Evolutionary conservation across 495 filamentous ascomycete genomes (phyloP), one percentile per base, ranked within the genome.

Genomic region (Aspergillus asperescens): DNA sequence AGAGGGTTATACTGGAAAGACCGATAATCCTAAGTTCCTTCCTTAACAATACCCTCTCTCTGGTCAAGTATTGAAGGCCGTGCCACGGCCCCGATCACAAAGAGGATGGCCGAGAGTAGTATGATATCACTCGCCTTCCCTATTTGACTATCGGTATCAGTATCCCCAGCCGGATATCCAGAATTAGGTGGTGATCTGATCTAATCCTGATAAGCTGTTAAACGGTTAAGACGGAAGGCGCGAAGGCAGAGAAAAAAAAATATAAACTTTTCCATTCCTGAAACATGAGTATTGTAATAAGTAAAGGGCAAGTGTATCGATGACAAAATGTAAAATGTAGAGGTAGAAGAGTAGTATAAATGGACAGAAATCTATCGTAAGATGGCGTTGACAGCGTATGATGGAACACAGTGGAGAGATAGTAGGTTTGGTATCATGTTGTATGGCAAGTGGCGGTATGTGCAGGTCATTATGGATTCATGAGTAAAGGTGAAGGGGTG

Each of bases 1-100:
- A n/a, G n/a, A n/a, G n/a, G n/a, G n/a, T n/a, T n/a, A n/a, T n/a
- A n/a, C n/a, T n/a, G n/a, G n/a, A n/a, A n/a, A n/a, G n/a, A n/a
- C n/a, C n/a, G n/a, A n/a, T n/a, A n/a, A n/a, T n/a, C n/a, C n/a
- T n/a, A n/a, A n/a, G n/a, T n/a, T n/a, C n/a, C n/a, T n/a, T n/a
- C n/a, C n/a, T n/a, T n/a, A n/a, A n/a, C n/a, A n/a, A n/a, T n/a
- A n/a, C n/a, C n/a, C n/a, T n/a, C n/a, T n/a, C n/a, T n/a, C n/a
- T n/a, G n/a, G n/a, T n/a, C n/a, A n/a, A n/a, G n/a, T n/a, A n/a
- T n/a, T n/a, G n/a, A n/a, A n/a, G n/a, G n/a, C n/a, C n/a, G n/a
- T n/a, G n/a, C n/a, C 29, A 31, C 9, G 93, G 93, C 28, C 78
- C 77, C 12, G 89, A 94, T 61, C 91, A 89, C 2, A 92, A 96